phyloP scores from a whole-genome alignment of 1,139 yeast genomes.

The Blastobotrys proliferans region DNA sequence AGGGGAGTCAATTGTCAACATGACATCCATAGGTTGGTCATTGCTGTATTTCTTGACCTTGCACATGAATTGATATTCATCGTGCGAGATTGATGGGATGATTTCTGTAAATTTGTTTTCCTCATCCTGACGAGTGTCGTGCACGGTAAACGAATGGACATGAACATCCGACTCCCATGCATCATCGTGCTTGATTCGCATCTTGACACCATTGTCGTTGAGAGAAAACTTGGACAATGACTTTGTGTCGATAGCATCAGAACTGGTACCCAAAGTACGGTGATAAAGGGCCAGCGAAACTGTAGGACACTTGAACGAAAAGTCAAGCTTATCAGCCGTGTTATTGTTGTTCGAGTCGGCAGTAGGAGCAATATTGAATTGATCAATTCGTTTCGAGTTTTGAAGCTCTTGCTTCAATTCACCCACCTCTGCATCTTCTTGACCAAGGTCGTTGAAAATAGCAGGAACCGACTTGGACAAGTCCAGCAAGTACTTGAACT shows the following conservation, averaged over 20 bases:
- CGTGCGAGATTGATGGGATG: conserved; percentile 64
- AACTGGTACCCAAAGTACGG: conserved; percentile 43
- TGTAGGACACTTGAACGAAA: conserved; percentile 52
- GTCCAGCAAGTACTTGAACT: conserved; percentile 55
- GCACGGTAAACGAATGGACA: conserved; percentile 69
- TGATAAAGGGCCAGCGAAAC: conserved; percentile 64
- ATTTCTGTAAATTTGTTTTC: conserved; percentile 73
- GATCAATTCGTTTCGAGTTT: conserved; percentile 19
- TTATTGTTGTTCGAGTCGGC: background rate
- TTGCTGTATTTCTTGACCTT: conserved; percentile 32
- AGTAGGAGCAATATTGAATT: background rate
- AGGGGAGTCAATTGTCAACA: conserved; percentile 76
- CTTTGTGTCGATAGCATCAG: conserved; percentile 33
- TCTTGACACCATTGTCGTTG: conserved; percentile 51
- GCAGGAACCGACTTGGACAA: conserved; percentile 55
- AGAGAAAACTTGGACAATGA: conserved; percentile 63
- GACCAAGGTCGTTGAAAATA: conserved; percentile 46
- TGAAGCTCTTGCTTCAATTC: conserved; percentile 33
- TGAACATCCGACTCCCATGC: conserved; percentile 58
- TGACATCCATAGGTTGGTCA: conserved; percentile 46
- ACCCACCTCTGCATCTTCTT: conserved; percentile 64
- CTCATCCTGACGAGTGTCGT: conserved; percentile 60
- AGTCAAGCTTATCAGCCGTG: conserved; percentile 23
- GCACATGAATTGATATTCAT: conserved; percentile 69
- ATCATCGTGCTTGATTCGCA: conserved; percentile 51